Conservation (phyloP, 805 yeast species). For the Metschnikowia koreensis region DNA sequence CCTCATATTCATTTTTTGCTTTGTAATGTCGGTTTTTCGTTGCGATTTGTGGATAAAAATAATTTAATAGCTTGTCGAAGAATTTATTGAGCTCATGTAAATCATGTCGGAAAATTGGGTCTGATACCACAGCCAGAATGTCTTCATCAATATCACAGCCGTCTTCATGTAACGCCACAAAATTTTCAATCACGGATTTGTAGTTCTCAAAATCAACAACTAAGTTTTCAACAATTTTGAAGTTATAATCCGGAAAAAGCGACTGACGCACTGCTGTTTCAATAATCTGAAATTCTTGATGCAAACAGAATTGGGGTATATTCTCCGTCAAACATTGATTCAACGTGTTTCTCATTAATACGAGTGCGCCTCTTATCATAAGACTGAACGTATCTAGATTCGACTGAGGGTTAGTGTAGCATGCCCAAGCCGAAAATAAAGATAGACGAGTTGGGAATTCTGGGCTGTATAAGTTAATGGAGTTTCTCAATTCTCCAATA, state of each 20-base stretch:
- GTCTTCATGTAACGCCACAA: constrained; percentile 7
- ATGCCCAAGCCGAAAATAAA: constrained; percentile 35
- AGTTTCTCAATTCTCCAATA: constrained; percentile 33
- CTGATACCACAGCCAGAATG: constrained; percentile 7
- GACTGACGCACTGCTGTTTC: constrained; percentile 23
- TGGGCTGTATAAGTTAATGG: constrained; percentile 28
- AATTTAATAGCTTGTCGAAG: constrained; percentile 25
- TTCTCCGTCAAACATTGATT: constrained; percentile 8
- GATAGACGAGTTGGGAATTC: constrained; percentile 40
- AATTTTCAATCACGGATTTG: constrained; percentile 22
- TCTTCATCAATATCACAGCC: constrained; percentile 8
- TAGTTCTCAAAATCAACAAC: constrained; percentile 25
- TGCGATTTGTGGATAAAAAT: constrained; percentile 27
- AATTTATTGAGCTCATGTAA: constrained; percentile 31
- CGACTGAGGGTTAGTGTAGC: constrained; percentile 32
- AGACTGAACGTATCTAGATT: constrained; percentile 32
- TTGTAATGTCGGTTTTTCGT: constrained; percentile 28
- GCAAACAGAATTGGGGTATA: constrained; percentile 3
- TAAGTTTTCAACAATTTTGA: constrained; percentile 29
- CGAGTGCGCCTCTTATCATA: constrained; percentile 35
- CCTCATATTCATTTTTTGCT: constrained; percentile 8
- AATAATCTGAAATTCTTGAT: constrained; percentile 19
- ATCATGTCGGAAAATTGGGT: constrained; percentile 18
- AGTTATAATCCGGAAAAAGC: constrained; percentile 34
- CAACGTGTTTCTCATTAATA: constrained; percentile 27